Percentiles rank a stretch among this genome's conserved stretches.
Conservation (phyloP, 2,329 filamentous ascomycete genomes). For the Blumeria graminis region DNA sequence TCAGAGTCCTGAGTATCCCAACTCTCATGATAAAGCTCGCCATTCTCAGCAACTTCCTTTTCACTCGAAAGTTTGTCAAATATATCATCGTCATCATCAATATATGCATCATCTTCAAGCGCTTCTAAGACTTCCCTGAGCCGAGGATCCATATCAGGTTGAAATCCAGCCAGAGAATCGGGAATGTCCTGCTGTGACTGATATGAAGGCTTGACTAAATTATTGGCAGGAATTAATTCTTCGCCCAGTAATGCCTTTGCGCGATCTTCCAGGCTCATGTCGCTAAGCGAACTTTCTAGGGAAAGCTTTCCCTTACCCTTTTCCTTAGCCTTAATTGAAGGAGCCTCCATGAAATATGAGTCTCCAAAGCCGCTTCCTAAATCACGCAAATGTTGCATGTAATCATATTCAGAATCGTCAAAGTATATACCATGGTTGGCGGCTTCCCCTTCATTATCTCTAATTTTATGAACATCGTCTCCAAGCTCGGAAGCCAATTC, state of each 20-base stretch:
- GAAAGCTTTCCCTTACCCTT: conserved; percentile 55
- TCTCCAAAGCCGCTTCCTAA: conserved; percentile 46
- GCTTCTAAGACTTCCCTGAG: conserved; percentile 80
- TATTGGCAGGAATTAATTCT: conserved; percentile 57
- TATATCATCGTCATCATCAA: conserved; percentile 54
- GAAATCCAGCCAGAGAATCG: conserved; percentile 75
- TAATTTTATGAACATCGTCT: conserved; percentile 36
- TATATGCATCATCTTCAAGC: conserved; percentile 83
- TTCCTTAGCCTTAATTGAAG: conserved; percentile 31
- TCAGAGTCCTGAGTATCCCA: conserved; percentile 45
- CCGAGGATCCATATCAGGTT: conserved; percentile 93
- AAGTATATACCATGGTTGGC: conserved; percentile 84
- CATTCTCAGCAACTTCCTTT: conserved; percentile 47
- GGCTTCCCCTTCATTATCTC: conserved; percentile 85
- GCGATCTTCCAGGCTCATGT: conserved; percentile 30
- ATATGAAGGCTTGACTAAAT: conserved; percentile 53
- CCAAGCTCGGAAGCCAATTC: conserved; percentile 62
- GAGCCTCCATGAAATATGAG: conserved; percentile 62
- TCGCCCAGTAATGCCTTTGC: conserved; percentile 40
- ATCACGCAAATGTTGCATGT: conserved; percentile 96
- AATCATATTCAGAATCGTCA: conserved; percentile 91
- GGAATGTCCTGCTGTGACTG: conserved; percentile 85
- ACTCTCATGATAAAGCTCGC: conserved; percentile 51
- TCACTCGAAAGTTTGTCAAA: conserved; percentile 51
- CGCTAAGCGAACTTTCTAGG: conserved; percentile 58